phyloP scores from a whole-genome alignment of 2,329 filamentous ascomycete species.

The Penicillium italicum region DNA sequence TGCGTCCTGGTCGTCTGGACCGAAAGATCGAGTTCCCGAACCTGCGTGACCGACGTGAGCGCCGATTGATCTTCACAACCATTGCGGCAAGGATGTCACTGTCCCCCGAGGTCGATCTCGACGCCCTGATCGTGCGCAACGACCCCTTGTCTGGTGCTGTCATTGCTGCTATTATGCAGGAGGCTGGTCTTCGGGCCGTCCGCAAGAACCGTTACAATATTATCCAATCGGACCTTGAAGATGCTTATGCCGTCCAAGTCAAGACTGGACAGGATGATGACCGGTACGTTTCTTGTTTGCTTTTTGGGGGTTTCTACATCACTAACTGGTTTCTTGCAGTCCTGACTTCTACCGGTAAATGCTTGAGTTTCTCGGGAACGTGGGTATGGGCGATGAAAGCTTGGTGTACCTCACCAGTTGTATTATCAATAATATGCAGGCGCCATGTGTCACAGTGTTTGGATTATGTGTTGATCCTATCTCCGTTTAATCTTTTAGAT shows the following conservation, averaged over 20 bases:
- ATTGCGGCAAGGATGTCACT: conserved; percentile 97
- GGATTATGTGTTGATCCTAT: not conserved
- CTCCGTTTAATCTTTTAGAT: not conserved
- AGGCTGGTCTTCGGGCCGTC: conserved; percentile 88
- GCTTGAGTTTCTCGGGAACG: not conserved
- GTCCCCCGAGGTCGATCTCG: conserved; percentile 91
- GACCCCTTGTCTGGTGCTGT: conserved; percentile 92
- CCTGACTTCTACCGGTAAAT: conserved; percentile 82
- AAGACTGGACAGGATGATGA: conserved; percentile 72
- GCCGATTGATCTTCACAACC: conserved; percentile 94
- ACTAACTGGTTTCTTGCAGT: conserved; percentile 56
- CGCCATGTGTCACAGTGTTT: conserved; percentile 9
- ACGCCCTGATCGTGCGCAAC: conserved; percentile 93
- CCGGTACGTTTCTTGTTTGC: conserved; percentile 44
- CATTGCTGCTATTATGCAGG: conserved; percentile 99
- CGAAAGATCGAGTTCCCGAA: conserved; percentile 99
- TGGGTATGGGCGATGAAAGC: conserved; percentile 22
- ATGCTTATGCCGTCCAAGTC: conserved; percentile 95
- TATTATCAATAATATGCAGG: conserved; percentile 29
- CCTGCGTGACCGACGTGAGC: conserved; percentile 86
- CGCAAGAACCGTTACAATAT: conserved; percentile 99
- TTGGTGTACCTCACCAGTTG: conserved; percentile 22
- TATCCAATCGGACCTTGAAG: conserved; percentile 93
- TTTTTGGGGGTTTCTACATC: conserved; percentile 16
- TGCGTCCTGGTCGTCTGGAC: conserved; percentile 92